phyloP scores from a whole-genome alignment of 306 rosid species.

The Macrotyloma uniflorum region DNA sequence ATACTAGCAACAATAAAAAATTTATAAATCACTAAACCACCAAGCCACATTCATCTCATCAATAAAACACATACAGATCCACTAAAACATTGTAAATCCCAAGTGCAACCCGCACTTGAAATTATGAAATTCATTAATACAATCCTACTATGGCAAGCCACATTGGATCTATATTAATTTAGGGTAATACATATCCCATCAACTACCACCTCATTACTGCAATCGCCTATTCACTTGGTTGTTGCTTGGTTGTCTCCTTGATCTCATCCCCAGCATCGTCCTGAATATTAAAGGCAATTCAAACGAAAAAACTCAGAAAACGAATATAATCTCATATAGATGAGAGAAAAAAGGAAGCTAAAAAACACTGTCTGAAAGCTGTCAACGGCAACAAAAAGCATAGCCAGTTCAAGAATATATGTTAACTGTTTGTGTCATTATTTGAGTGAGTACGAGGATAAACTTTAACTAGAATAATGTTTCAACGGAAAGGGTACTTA shows the following conservation, averaged over 20 bases:
- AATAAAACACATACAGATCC: conserved; percentile 52
- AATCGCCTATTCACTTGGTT: conserved; percentile 51
- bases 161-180: conserved; percentile 49
- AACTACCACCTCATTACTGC: conserved; percentile 49
- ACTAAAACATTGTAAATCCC: conserved; percentile 46
- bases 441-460: not conserved
- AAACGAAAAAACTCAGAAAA: not conserved
- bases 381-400: conserved; percentile 1
- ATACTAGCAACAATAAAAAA: conserved; percentile 4
- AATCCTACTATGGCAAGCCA: conserved; percentile 54
- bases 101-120: conserved; percentile 41
- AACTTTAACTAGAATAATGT: not conserved
- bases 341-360: not conserved
- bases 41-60: conserved; percentile 51
- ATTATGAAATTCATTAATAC: conserved; percentile 42
- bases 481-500: not conserved
- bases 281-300: conserved; percentile 41
- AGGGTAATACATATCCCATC: conserved; percentile 44
- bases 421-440: not conserved
- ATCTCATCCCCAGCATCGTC: conserved; percentile 95
- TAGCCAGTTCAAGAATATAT: not conserved
- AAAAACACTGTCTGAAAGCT: not conserved
- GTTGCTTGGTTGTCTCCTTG: conserved; percentile 88
- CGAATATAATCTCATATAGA: not conserved
- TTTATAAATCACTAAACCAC: conserved; percentile 40